Base-by-base conservation (phyloP, 1,139 yeast species). In the Yamadazyma atmosphaerica region DNA sequence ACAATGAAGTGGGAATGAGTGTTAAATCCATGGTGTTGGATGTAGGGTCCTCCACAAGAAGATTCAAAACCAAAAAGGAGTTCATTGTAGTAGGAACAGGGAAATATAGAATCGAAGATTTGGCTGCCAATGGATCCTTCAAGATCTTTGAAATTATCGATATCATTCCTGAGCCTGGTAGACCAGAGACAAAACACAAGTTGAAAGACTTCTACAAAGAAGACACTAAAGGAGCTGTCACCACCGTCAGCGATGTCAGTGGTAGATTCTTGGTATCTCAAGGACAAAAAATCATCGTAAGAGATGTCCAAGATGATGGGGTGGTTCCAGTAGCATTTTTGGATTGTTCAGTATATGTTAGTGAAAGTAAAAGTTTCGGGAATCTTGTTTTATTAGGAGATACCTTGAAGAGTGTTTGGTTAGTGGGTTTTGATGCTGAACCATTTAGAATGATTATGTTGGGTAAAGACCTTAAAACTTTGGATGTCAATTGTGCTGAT, bases 241-340 rank as follows among this genome's bases (percentile, higher is more conserved):
- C 95, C 0, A 72, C 87, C 4, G 70, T 89, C 1, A 80, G 86
- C 55, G 95, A 84, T 43, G 74, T 90, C 7, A 82, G 90, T 60
- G 98, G 98, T 3, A 69, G 96, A 46, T 79, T 92, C 45, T 70
- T 89, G 36, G 83, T 84, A 8, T 80, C 92, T 2, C 98, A 92
- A 60, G 97, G 97, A 2, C 96, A 88, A 58, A 87, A 89, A 58
- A 70, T 84, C 19, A 69, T 89, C 50, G 82, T 90, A 5, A 72
- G 98, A 52, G 94, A 86, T 58, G 72, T 89, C 35, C 92, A 83
- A 50, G 90, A 84, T 55, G 90, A 85, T 55, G 85, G 86, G 39
- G 83, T 86, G 12, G 89, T 83, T 48, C 97, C 98, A 0, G 97
- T 92, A 2, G 98, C 98, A 1, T 92, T 94, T 54, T 72, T 85